A percentile compares a stretch with the other conserved stretches of the same genome.
Evolutionary conservation across 495 filamentous ascomycete genomes (phyloP).

Genomic region (Gamarada debralockiae): DNA sequence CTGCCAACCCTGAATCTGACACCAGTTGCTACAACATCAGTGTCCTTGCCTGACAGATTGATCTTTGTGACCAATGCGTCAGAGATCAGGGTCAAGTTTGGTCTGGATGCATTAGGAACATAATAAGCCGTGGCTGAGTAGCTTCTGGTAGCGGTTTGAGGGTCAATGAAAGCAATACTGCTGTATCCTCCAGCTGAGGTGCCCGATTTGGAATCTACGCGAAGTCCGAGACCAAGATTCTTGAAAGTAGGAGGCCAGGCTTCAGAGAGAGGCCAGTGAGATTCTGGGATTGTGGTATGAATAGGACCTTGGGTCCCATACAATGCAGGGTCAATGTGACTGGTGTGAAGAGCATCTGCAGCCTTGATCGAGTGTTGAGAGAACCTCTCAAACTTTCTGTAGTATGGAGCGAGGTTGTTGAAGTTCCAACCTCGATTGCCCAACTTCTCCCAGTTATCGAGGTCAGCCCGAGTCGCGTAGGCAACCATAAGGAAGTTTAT

Average conservation of each 20-base stretch:
- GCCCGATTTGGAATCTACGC: slow-evolving; percentile 32
- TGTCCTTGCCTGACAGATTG: slow-evolving; percentile 34
- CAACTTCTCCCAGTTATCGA: slow-evolving; percentile 33
- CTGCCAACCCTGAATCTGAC: slow-evolving; percentile 24
- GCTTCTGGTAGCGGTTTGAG: slow-evolving; percentile 23
- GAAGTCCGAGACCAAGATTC: background rate
- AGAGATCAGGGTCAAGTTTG: slow-evolving; percentile 45
- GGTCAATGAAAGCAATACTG: slow-evolving; percentile 18
- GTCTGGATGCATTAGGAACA: slow-evolving; percentile 26
- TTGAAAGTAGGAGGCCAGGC: background rate
- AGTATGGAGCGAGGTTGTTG: slow-evolving; percentile 28
- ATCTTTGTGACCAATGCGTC: slow-evolving; percentile 42
- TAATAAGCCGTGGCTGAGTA: slow-evolving; percentile 37
- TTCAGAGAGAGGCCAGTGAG: background rate
- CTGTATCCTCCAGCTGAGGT: slow-evolving; percentile 20
- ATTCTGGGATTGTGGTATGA: background rate
- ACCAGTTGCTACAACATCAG: slow-evolving; percentile 30
- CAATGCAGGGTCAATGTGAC: slow-evolving; percentile 30
- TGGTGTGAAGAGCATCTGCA: slow-evolving; percentile 27
- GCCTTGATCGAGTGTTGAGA: slow-evolving; percentile 26
- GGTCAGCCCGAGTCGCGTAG: slow-evolving; percentile 23
- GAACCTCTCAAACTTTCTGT: slow-evolving; percentile 36
- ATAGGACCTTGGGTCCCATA: slow-evolving; percentile 34
- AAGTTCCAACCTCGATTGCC: slow-evolving; percentile 40
- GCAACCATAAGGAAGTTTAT: slow-evolving; percentile 51